Evolutionary conservation across 164 flowering plant genomes (phyloP), one percentile per base, ranked within the genome.

Genomic region (Annona squamosa): DNA sequence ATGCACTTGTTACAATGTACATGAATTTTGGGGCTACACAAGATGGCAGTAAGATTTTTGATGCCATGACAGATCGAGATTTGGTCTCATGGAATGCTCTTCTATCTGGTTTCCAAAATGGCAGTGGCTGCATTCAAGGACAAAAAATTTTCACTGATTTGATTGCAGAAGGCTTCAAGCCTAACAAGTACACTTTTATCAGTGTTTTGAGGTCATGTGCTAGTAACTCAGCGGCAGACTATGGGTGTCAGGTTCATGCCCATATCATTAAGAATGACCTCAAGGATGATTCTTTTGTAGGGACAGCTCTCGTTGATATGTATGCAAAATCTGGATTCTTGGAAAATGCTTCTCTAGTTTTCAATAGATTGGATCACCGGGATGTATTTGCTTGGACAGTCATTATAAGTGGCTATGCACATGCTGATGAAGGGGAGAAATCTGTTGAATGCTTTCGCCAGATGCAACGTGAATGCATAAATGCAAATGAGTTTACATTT

Each of bases 61-160:
- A 80, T 56, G 57, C 72, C n/a, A 81, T 85, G 79, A 56, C 3
- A 5, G 45, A 80, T 44, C 75, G 72, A 18, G 89, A 86, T 82
- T 19, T 72, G 6, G 73, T 81, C 72, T 80, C 88, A 65, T 87
- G 89, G 91, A 87, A 86, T 73, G 77, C 84, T 41, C 83, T 86
- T 57, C 77, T 87, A 18, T 82, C 86, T 47, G 87, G 89, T 66
- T 83, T 79, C 73, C 86, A 83, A 48, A 79, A 77, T 68, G 77
- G 78, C 59, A 79, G 75, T 47, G 72, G 56, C 77, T 77, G 77
- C 67, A 71, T 76, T 72, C 65, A 72, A 46, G 85, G 84, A 63
- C 79, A 65, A 13, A 73, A 63, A 59, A 82, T 86, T 69, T 86
- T 83, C 78, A 70, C 19, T 41, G 68, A 77, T 70, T 76, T 87